phyloP scores from a whole-genome alignment of 148 eudicot genomes.

The Persicaria tinctoria region DNA sequence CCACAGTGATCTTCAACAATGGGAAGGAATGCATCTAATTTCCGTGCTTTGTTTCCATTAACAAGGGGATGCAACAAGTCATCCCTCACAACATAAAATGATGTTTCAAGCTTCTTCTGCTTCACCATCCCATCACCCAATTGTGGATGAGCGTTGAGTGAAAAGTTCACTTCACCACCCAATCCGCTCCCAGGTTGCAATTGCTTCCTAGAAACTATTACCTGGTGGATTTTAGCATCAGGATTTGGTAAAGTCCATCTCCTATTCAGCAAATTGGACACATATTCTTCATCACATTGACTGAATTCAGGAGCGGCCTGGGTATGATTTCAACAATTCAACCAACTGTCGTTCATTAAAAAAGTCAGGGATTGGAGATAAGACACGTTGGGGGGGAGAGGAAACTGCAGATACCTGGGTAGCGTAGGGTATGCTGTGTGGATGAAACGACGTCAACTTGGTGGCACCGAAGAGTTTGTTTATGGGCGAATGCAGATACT shows the following conservation, averaged over 20 bases:
- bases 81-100: slow-evolving; percentile 86
- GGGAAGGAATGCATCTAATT: slow-evolving; percentile 84
- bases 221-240: slow-evolving; percentile 65
- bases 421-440: slow-evolving; percentile 12
- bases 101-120: slow-evolving; percentile 24
- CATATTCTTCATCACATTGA: slow-evolving; percentile 25
- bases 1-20: slow-evolving; percentile 66
- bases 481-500: slow-evolving; percentile 22
- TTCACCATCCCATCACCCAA: slow-evolving; percentile 40
- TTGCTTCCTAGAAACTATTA: slow-evolving; percentile 30
- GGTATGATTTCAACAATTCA: background rate
- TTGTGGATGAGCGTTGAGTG: slow-evolving; percentile 45
- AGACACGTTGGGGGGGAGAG: background rate
- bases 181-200: slow-evolving; percentile 15
- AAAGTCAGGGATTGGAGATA: background rate
- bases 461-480: slow-evolving; percentile 22
- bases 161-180: slow-evolving; percentile 33
- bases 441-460: slow-evolving; percentile 20
- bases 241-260: slow-evolving; percentile 71
- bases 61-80: slow-evolving; percentile 86
- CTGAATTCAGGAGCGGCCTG: slow-evolving; percentile 29
- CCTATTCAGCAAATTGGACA: slow-evolving; percentile 52
- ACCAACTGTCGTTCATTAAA: background rate
- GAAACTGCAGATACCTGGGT: slow-evolving; percentile 32
- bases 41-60: slow-evolving; percentile 93